phyloP scores from a whole-genome alignment of 805 yeast genomes.

The Lipomyces orientalis region DNA sequence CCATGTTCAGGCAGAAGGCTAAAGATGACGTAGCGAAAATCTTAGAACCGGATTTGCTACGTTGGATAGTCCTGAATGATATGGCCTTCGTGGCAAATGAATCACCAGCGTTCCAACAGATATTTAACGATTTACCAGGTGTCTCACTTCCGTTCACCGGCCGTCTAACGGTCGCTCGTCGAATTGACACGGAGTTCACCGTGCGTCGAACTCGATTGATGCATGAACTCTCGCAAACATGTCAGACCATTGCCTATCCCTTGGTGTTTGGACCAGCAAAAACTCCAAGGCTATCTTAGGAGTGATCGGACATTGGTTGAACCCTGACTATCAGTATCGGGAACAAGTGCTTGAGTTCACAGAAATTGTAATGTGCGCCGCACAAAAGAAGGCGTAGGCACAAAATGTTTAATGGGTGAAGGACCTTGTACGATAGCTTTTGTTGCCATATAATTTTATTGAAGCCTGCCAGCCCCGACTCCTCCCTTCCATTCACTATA shows the following conservation, averaged over 20 bases:
- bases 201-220: not conserved
- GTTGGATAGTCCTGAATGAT: not conserved
- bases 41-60: not conserved
- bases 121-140: not conserved
- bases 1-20: not conserved
- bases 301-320: not conserved
- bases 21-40: not conserved
- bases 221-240: not conserved
- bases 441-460: too few relatives aligned
- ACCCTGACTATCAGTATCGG: not conserved
- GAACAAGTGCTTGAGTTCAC: not conserved
- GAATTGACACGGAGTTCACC: not conserved
- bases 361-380: too few relatives aligned
- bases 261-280: slow-evolving; percentile 10
- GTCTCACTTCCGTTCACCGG: not conserved
- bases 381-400: too few relatives aligned
- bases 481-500: too few relatives aligned
- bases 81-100: not conserved
- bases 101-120: not conserved
- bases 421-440: too few relatives aligned
- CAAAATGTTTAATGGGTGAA: too few relatives aligned
- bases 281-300: not conserved
- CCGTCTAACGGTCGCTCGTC: not conserved
- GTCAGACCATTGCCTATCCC: slow-evolving; percentile 2
- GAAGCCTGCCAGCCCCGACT: too few relatives aligned